Conservation (phyloP, 108 stramenopile species). For the Cyclotella cryptica region DNA sequence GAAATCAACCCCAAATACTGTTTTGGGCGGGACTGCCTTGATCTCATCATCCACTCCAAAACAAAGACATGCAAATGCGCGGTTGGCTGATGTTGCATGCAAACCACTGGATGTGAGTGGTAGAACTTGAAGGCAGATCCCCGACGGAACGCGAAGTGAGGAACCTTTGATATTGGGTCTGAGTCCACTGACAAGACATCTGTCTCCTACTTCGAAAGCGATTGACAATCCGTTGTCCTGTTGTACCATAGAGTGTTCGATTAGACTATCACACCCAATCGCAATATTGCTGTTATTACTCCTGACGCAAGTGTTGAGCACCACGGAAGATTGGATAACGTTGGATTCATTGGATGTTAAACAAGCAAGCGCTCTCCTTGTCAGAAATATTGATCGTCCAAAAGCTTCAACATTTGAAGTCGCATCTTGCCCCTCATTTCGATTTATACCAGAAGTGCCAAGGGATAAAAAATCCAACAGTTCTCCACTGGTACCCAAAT, state of each 20-base stretch:
- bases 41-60: conserved; percentile 71
- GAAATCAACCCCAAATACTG: conserved; percentile 62
- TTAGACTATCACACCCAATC: conserved; percentile 32
- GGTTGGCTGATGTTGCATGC: background rate
- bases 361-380: conserved; percentile 16
- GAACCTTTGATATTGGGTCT: conserved; percentile 18
- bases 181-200: conserved; percentile 69
- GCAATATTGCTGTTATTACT: background rate
- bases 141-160: conserved; percentile 43
- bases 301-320: conserved; percentile 30
- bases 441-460: conserved; percentile 12
- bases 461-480: conserved; percentile 64
- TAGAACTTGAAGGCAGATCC: conserved; percentile 62
- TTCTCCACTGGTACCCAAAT: conserved; percentile 81
- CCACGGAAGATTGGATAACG: background rate
- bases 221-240: background rate
- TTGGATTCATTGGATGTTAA: conserved; percentile 6
- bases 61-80: conserved; percentile 59
- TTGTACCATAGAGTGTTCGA: conserved; percentile 44
- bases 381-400: conserved; percentile 34
- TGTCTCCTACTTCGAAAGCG: conserved; percentile 41
- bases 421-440: background rate
- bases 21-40: conserved; percentile 46
- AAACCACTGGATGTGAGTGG: conserved; percentile 25
- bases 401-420: conserved; percentile 7